phyloP scores from a whole-genome alignment of 176 grass and related monocot genomes.

The Carex littledalei region DNA sequence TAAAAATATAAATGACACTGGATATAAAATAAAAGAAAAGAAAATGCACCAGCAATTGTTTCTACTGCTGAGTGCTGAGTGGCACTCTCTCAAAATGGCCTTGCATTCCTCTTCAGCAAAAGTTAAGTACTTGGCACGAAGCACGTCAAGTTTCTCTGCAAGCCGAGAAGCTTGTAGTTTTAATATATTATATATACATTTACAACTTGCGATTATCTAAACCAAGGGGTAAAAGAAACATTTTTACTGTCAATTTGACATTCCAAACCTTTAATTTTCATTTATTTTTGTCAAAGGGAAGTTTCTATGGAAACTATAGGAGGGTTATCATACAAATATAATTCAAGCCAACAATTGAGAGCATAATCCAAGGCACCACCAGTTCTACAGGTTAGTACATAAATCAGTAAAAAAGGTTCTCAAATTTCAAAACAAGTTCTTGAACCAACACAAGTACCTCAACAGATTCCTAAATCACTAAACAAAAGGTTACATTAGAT shows the following conservation, averaged over 20 bases:
- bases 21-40: neutral
- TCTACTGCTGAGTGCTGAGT: conserved; percentile 32
- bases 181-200: neutral
- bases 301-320: no score
- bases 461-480: neutral
- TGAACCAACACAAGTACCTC: neutral
- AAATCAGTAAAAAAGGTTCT: neutral
- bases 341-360: no score
- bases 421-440: neutral
- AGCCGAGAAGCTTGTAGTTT: neutral
- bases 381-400: no score
- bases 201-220: neutral
- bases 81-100: conserved; percentile 33
- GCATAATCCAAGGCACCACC: no score
- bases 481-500: neutral
- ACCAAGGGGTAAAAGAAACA: neutral
- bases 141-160: neutral
- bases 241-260: neutral
- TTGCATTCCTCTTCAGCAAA: conserved; percentile 32
- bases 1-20: neutral
- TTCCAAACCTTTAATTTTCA: neutral
- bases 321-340: no score
- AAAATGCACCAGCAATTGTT: conserved; percentile 28
- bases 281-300: neutral
- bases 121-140: conserved; percentile 25